Evolutionary conservation across 768 basidiomycete genomes (phyloP), one percentile per base, ranked within the genome.

Genomic region (Rhizopogon sp.): DNA sequence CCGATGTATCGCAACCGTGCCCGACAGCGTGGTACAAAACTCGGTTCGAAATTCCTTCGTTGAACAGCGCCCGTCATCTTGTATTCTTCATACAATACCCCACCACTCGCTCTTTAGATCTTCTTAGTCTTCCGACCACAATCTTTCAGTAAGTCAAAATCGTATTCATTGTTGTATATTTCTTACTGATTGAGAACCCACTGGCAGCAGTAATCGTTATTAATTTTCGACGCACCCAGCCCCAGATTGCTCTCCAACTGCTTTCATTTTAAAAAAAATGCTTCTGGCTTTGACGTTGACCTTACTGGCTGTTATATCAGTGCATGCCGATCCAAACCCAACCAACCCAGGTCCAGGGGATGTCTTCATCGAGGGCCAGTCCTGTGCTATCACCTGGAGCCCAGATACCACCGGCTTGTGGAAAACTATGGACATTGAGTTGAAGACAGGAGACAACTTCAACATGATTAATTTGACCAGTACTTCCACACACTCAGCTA

Each of bases 381-480:
- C 71, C 3, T 93, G 90, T 63, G 60, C 65, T 29, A 74, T 86
- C 42, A 62, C 66, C 10, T 93, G 91, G 90, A 63, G 63, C 1
- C 76, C 72, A 6, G 89, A 90, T 63, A 54, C 70, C 5, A 77
- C 79, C 13, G 82, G 83, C 20, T 59, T 57, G 14, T 93, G 91
- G 91, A 83, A 79, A 64, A 66, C 73, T 56, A 90, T 87, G 83
- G 71, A 76, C 58, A 88, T 93, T 54, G 74, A 90, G 66, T 79
- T 93, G 67, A 92, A 90, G 89, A 84, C 87, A 1, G 91, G 90
- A 5, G 65, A 77, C 64, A 92, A 93, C 72, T 69, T 77, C 50
- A 58, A 76, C 39, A 92, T 92, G 89, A 64, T 82, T 40, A 79
- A 76, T 60, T 59, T 92, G 54, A 81, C 83, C 11, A 82, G 88